A percentile compares a stretch with the other conserved stretches of the same genome.
Evolutionary conservation across 2,329 filamentous ascomycete genomes (phyloP).

Genomic region (Acrocalymma vagum): DNA sequence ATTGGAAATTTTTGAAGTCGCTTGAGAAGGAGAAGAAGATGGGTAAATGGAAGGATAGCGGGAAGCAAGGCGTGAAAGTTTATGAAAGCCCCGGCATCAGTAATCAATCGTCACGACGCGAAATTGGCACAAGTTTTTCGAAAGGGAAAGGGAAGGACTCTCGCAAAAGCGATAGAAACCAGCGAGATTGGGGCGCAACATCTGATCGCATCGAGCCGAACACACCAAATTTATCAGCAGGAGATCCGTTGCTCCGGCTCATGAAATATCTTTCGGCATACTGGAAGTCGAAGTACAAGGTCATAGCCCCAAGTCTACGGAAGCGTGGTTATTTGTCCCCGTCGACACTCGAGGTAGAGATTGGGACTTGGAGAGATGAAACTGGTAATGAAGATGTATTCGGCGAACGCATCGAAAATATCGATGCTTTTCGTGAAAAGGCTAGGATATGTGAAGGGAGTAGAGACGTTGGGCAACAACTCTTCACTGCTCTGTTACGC

Average conservation of each 20-base stretch:
- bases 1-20: conserved; percentile 68
- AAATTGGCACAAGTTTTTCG: conserved; percentile 16
- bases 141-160: conserved; percentile 41
- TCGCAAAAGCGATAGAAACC: conserved; percentile 52
- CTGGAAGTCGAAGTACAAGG: conserved; percentile 85
- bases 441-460: conserved; percentile 81
- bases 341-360: conserved; percentile 76
- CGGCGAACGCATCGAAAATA: conserved; percentile 76
- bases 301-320: conserved; percentile 81
- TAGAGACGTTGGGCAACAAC: conserved; percentile 84
- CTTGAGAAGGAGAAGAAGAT: conserved; percentile 62
- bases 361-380: conserved; percentile 73
- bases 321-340: conserved; percentile 89
- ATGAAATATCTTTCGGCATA: conserved; percentile 80
- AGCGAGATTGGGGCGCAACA: conserved; percentile 75
- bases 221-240: conserved; percentile 78
- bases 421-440: conserved; percentile 73
- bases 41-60: conserved; percentile 51
- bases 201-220: conserved; percentile 76
- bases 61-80: conserved; percentile 47
- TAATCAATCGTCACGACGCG: conserved; percentile 16
- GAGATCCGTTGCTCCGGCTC: conserved; percentile 81
- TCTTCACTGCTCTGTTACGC: conserved; percentile 86
- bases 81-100: conserved; percentile 32
- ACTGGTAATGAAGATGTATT: conserved; percentile 69